phyloP scores from a whole-genome alignment of 345 rosid species.

The Ailanthus altissimus region DNA sequence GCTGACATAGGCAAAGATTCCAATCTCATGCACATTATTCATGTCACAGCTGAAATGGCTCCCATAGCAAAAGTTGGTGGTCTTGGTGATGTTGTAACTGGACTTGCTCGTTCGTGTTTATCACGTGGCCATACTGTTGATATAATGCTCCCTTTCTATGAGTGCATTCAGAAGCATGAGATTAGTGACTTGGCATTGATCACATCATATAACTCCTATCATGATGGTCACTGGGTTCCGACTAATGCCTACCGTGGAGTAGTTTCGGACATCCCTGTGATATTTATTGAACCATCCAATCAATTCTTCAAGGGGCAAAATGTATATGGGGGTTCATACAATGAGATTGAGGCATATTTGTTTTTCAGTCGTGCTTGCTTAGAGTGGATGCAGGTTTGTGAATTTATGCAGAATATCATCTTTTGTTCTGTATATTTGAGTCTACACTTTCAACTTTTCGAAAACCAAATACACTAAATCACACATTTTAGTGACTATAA shows the following conservation, averaged over 20 bases:
- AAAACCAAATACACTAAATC: background rate
- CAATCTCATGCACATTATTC: constrained; percentile 42
- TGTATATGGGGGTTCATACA: constrained; percentile 56
- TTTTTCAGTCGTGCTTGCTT: constrained; percentile 62
- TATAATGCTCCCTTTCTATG: constrained; percentile 60
- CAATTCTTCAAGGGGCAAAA: constrained; percentile 50
- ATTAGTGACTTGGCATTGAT: constrained; percentile 39
- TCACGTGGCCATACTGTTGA: constrained; percentile 53
- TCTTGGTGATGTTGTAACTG: constrained; percentile 64
- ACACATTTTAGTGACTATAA: background rate
- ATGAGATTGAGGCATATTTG: constrained; percentile 62
- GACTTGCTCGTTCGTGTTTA: constrained; percentile 57
- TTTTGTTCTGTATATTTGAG: background rate
- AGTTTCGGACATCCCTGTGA: constrained; percentile 47
- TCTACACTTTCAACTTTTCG: background rate
- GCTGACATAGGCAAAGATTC: constrained; percentile 41
- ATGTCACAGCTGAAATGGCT: constrained; percentile 62
- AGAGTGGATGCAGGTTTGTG: constrained; percentile 64
- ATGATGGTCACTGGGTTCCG: constrained; percentile 51
- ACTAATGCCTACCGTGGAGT: constrained; percentile 46
- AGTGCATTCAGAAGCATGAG: constrained; percentile 44
- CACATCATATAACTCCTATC: constrained; percentile 40
- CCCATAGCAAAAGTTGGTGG: constrained; percentile 72
- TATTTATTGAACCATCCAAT: constrained; percentile 55
- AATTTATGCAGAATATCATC: background rate